These are phyloP conservation scores for Stagonosporopsis cucurbitacearum DNA, from an alignment of 2,329 filamentous ascomycete genomes.

Conservation along the genomic window DNA sequence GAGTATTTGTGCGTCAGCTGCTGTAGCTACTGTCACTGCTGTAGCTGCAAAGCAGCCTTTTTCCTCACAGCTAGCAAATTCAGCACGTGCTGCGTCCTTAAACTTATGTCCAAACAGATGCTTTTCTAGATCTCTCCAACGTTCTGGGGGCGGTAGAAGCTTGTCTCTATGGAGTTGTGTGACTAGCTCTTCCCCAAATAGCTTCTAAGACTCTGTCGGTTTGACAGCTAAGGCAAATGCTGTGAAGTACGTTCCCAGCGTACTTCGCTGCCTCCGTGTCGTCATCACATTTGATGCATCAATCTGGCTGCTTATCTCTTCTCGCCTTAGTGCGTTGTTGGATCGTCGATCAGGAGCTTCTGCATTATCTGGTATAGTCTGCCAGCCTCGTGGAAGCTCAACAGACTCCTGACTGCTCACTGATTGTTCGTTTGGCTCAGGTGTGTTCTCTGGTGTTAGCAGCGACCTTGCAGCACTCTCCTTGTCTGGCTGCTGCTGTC, in stretches of 20 bases:
- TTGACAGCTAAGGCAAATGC: background rate
- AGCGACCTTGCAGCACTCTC: background rate
- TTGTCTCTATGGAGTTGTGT: background rate
- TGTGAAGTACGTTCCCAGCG: background rate
- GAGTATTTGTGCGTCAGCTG: too few relatives aligned
- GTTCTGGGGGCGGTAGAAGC: too few relatives aligned
- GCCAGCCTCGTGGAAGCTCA: conserved; percentile 1
- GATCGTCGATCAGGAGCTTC: background rate
- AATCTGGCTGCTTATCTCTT: conserved; percentile 2
- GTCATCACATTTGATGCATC: background rate
- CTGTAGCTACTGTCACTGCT: background rate
- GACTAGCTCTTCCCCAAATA: background rate
- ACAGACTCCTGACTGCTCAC: background rate
- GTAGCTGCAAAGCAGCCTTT: conserved; percentile 14
- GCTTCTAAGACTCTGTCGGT: background rate
- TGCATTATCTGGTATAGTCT: too few relatives aligned
- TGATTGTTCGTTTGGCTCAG: background rate
- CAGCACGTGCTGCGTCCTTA: background rate
- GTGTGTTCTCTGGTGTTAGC: conserved; percentile 2
- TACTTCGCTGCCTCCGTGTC: background rate
- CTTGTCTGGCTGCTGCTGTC: background rate
- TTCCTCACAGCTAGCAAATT: conserved; percentile 2
- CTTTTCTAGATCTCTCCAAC: background rate
- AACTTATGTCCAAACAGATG: conserved; percentile 1
- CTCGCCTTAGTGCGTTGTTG: conserved; percentile 1